Percentiles rank a stretch among this genome's conserved stretches.
phyloP scores from a whole-genome alignment of 441 rosid genomes.

The Geranium incanum region DNA sequence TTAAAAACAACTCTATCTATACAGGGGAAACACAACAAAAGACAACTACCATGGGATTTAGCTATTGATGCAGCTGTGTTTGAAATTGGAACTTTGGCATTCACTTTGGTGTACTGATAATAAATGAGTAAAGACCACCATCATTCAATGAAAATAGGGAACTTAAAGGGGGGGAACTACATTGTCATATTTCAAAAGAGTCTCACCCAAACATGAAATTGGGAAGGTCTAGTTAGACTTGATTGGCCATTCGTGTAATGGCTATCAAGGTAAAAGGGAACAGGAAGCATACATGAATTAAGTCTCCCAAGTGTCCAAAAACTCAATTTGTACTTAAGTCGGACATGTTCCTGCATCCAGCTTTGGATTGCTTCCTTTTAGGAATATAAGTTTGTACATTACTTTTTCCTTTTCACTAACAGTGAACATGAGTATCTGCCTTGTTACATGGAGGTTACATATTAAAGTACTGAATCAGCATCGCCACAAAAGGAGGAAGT shows the following conservation, averaged over 20 bases:
- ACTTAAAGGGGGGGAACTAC: background rate
- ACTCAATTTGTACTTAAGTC: background rate
- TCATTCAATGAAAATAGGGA: background rate
- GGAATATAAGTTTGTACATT: background rate
- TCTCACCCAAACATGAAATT: background rate
- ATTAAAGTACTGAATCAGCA: too few species aligned
- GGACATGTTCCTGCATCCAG: background rate
- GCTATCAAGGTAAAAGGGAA: background rate
- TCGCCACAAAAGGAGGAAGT: too few species aligned
- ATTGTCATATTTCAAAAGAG: background rate
- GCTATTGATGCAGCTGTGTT: background rate
- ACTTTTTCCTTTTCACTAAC: background rate
- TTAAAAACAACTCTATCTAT: background rate
- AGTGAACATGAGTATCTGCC: background rate
- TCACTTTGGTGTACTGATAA: background rate
- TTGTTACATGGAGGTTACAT: too few species aligned
- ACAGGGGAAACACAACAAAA: background rate
- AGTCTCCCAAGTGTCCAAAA: background rate
- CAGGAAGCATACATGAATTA: too few species aligned
- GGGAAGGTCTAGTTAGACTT: background rate
- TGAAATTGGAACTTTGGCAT: background rate
- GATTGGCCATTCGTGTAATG: background rate
- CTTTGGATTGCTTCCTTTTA: background rate
- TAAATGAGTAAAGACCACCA: constrained; percentile 1
- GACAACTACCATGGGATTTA: background rate